These are phyloP conservation scores for Phytophthora fragariaefolia DNA, from an alignment of 352 stramenopile genomes.

Conservation along the genomic window DNA sequence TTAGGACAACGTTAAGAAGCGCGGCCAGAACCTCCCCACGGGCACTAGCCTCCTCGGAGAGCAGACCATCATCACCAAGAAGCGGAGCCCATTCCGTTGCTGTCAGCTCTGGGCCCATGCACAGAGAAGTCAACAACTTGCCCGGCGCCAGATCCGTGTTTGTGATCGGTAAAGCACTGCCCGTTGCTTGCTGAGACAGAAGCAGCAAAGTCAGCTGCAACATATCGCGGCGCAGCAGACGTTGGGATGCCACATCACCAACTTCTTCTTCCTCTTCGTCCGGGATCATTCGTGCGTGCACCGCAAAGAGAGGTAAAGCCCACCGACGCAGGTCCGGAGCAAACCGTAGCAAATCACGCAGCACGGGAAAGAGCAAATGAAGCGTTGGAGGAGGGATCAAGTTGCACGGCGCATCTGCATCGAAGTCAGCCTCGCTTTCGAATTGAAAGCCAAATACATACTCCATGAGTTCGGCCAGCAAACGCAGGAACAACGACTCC, in stretches of 20 bases:
- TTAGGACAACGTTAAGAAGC: slow-evolving; percentile 62
- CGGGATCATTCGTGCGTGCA: slow-evolving; percentile 86
- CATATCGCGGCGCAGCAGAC: slow-evolving; percentile 78
- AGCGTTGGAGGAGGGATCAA: slow-evolving; percentile 74
- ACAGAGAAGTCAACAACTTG: slow-evolving; percentile 66
- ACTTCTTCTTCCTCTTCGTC: slow-evolving; percentile 90
- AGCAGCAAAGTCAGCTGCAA: slow-evolving; percentile 71
- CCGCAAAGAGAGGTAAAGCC: slow-evolving; percentile 76
- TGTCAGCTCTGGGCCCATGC: slow-evolving; percentile 62
- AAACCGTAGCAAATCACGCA: slow-evolving; percentile 61
- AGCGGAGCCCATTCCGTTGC: slow-evolving; percentile 70
- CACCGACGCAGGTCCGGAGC: slow-evolving; percentile 66
- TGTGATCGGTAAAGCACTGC: slow-evolving; percentile 61
- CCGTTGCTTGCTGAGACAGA: slow-evolving; percentile 60
- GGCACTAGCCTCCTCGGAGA: slow-evolving; percentile 63
- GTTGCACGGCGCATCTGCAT: slow-evolving; percentile 68
- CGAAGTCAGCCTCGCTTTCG: slow-evolving; percentile 79
- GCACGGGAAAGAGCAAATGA: slow-evolving; percentile 80
- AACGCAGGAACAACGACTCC: slow-evolving; percentile 62
- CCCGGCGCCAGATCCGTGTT: slow-evolving; percentile 66
- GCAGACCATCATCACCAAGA: slow-evolving; percentile 69
- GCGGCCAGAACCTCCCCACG: slow-evolving; percentile 69
- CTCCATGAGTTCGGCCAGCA: slow-evolving; percentile 71
- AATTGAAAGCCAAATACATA: slow-evolving; percentile 87
- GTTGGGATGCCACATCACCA: slow-evolving; percentile 79